Conservation (phyloP, 257 asterid species). For the Eucommia ulmoides region DNA sequence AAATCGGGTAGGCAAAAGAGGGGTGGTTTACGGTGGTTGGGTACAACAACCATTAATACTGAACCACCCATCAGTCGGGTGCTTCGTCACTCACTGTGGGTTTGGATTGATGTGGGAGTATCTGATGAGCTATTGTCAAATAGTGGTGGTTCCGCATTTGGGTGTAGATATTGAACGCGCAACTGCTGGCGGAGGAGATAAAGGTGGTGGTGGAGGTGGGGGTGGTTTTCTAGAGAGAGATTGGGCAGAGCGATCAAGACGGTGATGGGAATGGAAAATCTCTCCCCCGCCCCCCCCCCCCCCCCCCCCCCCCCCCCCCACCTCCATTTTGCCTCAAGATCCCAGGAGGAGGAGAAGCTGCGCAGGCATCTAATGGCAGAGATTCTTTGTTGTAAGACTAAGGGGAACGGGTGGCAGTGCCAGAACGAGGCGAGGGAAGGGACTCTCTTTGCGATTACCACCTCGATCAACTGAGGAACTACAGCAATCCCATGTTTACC, state of each 20-base stretch:
- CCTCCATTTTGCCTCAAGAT: no score
- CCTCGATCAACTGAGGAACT: no score
- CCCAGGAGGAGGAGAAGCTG: no score
- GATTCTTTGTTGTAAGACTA: no score
- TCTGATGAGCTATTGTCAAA: slow-evolving; percentile 45
- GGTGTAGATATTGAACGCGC: slow-evolving; percentile 61
- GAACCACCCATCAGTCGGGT: slow-evolving; percentile 62
- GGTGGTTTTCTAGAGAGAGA: slow-evolving; percentile 53
- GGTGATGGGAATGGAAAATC: slow-evolving; percentile 48
- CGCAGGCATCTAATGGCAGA: no score
- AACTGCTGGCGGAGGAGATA: slow-evolving; percentile 51
- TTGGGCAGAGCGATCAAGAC: slow-evolving; percentile 33
- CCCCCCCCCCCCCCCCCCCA: no score
- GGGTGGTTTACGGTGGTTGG: slow-evolving; percentile 58
- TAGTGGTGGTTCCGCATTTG: slow-evolving; percentile 54
- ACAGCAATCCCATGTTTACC: no score
- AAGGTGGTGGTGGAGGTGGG: slow-evolving; percentile 81
- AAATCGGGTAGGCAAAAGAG: slow-evolving; percentile 42
- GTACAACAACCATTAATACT: slow-evolving; percentile 59
- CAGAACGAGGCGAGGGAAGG: no score
- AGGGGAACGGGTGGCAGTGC: no score
- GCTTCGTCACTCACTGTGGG: slow-evolving; percentile 88
- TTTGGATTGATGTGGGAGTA: slow-evolving; percentile 92
- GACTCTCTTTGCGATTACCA: no score
- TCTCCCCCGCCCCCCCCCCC: no score